phyloP scores from a whole-genome alignment of 495 filamentous ascomycete genomes.

The Pyrenula aspistea region DNA sequence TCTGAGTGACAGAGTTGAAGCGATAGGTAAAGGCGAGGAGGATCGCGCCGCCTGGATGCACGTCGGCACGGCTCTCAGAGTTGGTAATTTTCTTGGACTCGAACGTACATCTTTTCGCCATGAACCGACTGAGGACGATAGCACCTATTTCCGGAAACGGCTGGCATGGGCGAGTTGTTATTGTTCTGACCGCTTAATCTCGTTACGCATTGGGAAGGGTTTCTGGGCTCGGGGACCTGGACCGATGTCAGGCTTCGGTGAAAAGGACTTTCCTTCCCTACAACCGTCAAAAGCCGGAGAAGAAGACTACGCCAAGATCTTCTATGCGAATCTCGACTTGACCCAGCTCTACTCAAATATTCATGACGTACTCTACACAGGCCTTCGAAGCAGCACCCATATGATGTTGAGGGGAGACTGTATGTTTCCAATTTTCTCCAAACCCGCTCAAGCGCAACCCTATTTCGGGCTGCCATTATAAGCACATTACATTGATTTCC shows the following conservation, averaged over 20 bases:
- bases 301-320: constrained; percentile 50
- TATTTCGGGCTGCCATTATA: too few species aligned
- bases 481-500: too few species aligned
- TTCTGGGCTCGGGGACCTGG: constrained; percentile 57
- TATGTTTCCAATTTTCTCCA: not conserved
- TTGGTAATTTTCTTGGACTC: constrained; percentile 51
- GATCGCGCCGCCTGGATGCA: constrained; percentile 60
- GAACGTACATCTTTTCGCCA: constrained; percentile 45
- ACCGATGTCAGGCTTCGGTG: constrained; percentile 46
- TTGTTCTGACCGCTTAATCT: constrained; percentile 52
- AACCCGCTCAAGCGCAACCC: too few species aligned
- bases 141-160: constrained; percentile 40
- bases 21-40: constrained; percentile 51
- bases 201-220: constrained; percentile 48
- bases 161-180: constrained; percentile 55
- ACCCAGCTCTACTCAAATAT: constrained; percentile 58
- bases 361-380: constrained; percentile 53
- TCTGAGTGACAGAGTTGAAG: constrained; percentile 33
- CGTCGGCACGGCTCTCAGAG: constrained; percentile 48
- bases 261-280: constrained; percentile 49
- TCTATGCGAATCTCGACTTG: constrained; percentile 50
- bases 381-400: constrained; percentile 49
- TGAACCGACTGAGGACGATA: constrained; percentile 31
- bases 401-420: constrained; percentile 52
- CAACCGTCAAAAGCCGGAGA: constrained; percentile 36